Percentiles rank a stretch among this genome's conserved stretches.
These are phyloP conservation scores for Phascolomyces articulosus DNA, from an alignment of 371 early-diverging fungal genomes.

Conservation along the genomic window DNA sequence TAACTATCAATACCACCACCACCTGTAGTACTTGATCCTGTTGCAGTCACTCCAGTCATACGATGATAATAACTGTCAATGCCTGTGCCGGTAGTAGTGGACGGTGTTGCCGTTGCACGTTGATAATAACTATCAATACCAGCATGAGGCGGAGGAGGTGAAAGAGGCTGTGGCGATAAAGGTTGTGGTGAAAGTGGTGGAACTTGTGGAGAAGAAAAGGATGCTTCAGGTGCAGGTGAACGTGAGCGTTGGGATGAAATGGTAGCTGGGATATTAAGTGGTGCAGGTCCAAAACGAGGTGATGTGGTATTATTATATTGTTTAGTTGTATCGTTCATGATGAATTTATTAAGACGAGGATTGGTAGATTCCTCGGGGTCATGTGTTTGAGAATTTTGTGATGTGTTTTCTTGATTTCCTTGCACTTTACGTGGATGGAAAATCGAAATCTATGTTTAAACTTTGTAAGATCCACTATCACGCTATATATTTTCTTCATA, in stretches of 20 bases:
- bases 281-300: neutral
- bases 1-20: neutral
- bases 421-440: constrained; percentile 38
- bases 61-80: neutral
- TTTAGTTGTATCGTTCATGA: constrained; percentile 13
- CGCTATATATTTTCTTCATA: too few species aligned
- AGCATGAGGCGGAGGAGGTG: neutral
- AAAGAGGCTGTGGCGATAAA: neutral
- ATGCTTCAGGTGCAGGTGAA: too few species aligned
- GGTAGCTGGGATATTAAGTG: neutral
- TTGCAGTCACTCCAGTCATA: neutral
- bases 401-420: constrained; percentile 1
- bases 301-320: constrained; percentile 12
- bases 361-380: constrained; percentile 3
- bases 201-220: neutral
- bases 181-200: neutral
- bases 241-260: neutral
- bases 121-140: neutral
- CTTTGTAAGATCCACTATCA: neutral
- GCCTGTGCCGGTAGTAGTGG: neutral
- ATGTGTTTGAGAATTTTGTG: neutral
- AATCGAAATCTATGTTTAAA: constrained; percentile 35
- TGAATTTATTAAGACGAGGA: constrained; percentile 7
- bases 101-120: neutral
- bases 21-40: neutral